Conservation (phyloP, 805 yeast species). For the Blastobotrys muscicola region DNA sequence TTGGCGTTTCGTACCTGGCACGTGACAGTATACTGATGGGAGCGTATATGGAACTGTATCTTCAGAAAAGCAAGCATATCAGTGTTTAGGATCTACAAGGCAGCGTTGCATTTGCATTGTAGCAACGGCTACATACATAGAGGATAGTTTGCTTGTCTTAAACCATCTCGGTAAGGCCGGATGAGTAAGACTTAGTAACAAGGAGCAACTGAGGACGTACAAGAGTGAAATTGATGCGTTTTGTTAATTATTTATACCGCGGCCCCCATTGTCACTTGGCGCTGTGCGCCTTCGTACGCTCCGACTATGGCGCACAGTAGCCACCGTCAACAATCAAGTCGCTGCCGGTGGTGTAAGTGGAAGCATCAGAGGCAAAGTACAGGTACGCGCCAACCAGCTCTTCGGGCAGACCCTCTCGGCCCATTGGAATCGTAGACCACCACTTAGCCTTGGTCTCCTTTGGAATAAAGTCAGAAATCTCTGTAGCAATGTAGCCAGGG, state of each 20-base stretch:
- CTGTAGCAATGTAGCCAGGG: conserved; percentile 81
- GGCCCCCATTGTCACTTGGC: too few species aligned
- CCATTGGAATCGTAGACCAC: conserved; percentile 51
- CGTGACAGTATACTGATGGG: too few species aligned
- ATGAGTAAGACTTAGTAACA: background rate
- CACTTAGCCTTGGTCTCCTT: conserved; percentile 38
- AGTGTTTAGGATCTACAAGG: too few species aligned
- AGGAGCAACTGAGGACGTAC: background rate
- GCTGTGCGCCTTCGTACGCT: background rate
- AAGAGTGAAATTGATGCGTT: background rate
- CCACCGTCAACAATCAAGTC: conserved; percentile 79
- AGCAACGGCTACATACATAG: too few species aligned
- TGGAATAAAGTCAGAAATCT: conserved; percentile 44
- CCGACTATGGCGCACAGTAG: conserved; percentile 41
- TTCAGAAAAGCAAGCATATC: too few species aligned
- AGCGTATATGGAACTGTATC: too few species aligned
- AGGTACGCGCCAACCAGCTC: conserved; percentile 75
- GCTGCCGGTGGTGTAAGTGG: conserved; percentile 70
- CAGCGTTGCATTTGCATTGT: too few species aligned
- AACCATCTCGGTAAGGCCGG: too few species aligned
- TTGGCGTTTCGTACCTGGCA: too few species aligned
- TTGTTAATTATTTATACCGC: background rate
- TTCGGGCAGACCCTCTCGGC: conserved; percentile 63
- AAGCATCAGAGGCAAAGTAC: conserved; percentile 72
- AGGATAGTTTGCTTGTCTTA: too few species aligned